Percentiles rank a stretch among this genome's conserved stretches.
These are phyloP conservation scores for Beauveria brongniartii DNA, from an alignment of 2,329 filamentous ascomycete genomes.

Conservation along the genomic window DNA sequence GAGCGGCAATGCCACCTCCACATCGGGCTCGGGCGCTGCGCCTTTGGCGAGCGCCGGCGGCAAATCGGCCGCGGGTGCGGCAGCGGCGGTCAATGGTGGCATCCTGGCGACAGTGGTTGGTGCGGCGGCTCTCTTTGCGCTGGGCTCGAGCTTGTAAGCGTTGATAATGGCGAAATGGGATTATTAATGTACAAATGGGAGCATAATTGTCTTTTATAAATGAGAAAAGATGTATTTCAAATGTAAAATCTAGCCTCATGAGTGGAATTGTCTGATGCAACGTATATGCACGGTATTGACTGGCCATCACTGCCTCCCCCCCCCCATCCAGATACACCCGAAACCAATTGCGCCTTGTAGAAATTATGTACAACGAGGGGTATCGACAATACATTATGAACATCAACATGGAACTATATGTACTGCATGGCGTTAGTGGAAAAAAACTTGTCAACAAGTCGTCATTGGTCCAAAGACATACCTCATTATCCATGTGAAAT, in stretches of 20 bases:
- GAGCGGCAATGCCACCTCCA: background rate
- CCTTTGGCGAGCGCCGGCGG: conserved; percentile 7
- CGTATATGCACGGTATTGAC: background rate
- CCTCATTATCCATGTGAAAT: conserved; percentile 2
- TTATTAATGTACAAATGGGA: background rate
- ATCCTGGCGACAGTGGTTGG: background rate
- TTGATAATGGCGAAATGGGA: background rate
- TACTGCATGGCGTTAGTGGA: background rate
- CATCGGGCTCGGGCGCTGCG: background rate
- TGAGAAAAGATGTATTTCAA: background rate
- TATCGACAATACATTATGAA: conserved; percentile 6
- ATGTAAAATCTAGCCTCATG: background rate
- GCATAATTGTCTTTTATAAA: background rate
- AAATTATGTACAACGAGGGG: conserved; percentile 11
- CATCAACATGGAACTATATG: background rate
- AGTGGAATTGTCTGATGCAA: background rate
- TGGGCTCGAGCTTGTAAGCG: background rate
- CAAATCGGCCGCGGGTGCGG: background rate
- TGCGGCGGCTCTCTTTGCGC: background rate
- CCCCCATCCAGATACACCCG: background rate
- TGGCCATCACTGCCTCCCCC: background rate
- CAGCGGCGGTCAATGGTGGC: background rate
- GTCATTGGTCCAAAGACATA: background rate
- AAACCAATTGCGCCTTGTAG: conserved; percentile 5
- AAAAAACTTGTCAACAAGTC: background rate